These are phyloP conservation scores for Endotrypanum monterogeii DNA, from an alignment of 208 protist species.

Conservation along the genomic window DNA sequence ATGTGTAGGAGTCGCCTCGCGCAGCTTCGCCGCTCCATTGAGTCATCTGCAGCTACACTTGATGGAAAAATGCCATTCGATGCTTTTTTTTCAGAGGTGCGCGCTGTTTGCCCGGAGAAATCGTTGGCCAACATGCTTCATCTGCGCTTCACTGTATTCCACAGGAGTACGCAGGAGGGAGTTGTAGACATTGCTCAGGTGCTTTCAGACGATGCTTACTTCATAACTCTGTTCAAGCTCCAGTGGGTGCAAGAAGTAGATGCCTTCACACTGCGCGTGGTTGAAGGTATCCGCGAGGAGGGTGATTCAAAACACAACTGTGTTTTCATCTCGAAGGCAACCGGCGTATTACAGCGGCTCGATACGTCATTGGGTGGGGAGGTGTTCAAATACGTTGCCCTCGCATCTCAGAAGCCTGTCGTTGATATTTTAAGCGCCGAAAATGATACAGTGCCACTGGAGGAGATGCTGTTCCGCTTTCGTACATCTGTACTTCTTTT, in stretches of 20 bases:
- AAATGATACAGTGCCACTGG: constrained; percentile 37
- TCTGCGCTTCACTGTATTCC: constrained; percentile 66
- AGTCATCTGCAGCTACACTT: constrained; percentile 5
- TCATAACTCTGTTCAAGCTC: constrained; percentile 63
- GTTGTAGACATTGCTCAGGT: constrained; percentile 14
- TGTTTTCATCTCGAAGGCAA: constrained; percentile 52
- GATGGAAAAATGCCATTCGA: constrained; percentile 33
- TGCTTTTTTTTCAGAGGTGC: constrained; percentile 47
- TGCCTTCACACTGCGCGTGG: constrained; percentile 69
- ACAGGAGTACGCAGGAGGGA: constrained; percentile 1
- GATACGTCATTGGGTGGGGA: constrained; percentile 51
- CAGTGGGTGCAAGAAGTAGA: constrained; percentile 79
- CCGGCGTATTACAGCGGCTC: constrained; percentile 37
- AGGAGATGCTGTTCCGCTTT: constrained; percentile 56
- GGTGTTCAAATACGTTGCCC: constrained; percentile 53
- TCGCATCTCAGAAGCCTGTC: constrained; percentile 58
- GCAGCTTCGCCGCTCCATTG: constrained; percentile 24
- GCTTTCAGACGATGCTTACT: constrained; percentile 52
- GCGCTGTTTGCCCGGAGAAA: constrained; percentile 70
- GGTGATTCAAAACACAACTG: constrained; percentile 40
- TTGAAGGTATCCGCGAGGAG: constrained; percentile 60
- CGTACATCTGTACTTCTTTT: constrained; percentile 69
- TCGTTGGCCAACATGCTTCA: constrained; percentile 69
- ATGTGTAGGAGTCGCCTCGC: constrained; percentile 44
- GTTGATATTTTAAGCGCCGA: constrained; percentile 66